Conservation (phyloP, 2,329 filamentous ascomycete species). For the Botrytis cinerea region DNA sequence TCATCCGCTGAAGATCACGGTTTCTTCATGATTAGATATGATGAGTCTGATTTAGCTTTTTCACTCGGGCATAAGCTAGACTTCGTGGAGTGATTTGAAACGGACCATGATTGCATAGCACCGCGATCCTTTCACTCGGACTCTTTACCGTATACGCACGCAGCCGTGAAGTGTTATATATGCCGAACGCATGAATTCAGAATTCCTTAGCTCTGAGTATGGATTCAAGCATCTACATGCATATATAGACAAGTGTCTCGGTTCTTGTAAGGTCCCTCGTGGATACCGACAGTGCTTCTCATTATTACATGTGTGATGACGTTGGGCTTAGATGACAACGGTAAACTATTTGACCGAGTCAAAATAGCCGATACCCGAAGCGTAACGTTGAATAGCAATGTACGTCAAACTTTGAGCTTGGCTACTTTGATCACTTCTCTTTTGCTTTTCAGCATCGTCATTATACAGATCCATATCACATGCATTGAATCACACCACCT, state of each 20-base stretch:
- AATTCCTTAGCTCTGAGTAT: not conserved
- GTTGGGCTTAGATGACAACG: not conserved
- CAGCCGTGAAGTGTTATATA: not conserved
- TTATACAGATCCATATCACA: not conserved
- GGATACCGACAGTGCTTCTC: not conserved
- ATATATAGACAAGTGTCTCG: not conserved
- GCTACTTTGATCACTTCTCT: too few species aligned
- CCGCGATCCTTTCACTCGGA: not conserved
- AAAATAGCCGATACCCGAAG: not conserved
- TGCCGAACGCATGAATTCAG: not conserved
- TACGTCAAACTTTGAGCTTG: not conserved
- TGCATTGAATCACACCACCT: not conserved
- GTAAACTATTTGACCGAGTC: not conserved
- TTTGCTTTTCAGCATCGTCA: too few species aligned
- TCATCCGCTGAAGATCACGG: not conserved
- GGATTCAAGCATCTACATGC: not conserved
- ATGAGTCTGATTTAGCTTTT: not conserved
- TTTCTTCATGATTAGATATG: not conserved
- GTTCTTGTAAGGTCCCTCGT: conserved; percentile 2
- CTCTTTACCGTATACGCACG: not conserved
- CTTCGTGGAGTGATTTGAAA: not conserved
- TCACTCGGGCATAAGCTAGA: not conserved
- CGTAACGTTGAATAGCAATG: not conserved
- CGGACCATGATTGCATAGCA: not conserved
- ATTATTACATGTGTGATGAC: not conserved